Base-by-base conservation (phyloP, 441 rosid species). In the Omphalea diandra region DNA sequence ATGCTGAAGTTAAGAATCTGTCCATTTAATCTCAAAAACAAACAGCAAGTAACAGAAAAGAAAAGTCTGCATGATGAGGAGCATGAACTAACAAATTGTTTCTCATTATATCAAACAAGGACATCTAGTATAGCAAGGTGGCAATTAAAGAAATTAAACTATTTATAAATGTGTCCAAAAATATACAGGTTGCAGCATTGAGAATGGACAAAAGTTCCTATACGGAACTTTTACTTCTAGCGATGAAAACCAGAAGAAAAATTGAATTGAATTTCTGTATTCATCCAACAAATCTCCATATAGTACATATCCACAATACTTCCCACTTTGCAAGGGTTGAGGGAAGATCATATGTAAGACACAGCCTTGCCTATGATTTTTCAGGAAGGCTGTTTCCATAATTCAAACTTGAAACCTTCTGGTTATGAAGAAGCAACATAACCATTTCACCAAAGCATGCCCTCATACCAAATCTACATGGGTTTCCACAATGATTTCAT, bases 161-260 rank as follows among this genome's bases (percentile, higher is more conserved):
- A 33, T 55, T 12, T 36, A 35, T 10, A 46, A 14, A 38, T 52
- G 31, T 17, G 36, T 38, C 17, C 24, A 14, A 67, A 15, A 40
- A 5, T 14, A 67, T 17, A 9, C 4, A n/a, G 31, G 65, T 15
- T 27, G n/a, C 20, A 41, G 24, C 7, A 73, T 43, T 36, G 10
- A 66, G 38, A 49, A 47, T 49, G 22, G 46, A 47, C 64, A 73
- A 31, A 24, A 31, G 49, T 65, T 41, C 60, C 61, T 22, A 15
- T 20, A 44, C n/a, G 31, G 38, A 57, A 31, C 12, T 26, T 46
- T 36, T 27, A 36, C 52, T n/a, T 60, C 35, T 24, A 61, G 15
- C 64, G 36, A 46, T 7, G 15, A 75, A 32, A 20, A 63, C 17
- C 55, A 24, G 7, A 36, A 46, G 10, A 61, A 54, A 1, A n/a